Base-by-base conservation (phyloP, 1,284 basidiomycete genomes). In the Trichosporon coremiiforme region DNA sequence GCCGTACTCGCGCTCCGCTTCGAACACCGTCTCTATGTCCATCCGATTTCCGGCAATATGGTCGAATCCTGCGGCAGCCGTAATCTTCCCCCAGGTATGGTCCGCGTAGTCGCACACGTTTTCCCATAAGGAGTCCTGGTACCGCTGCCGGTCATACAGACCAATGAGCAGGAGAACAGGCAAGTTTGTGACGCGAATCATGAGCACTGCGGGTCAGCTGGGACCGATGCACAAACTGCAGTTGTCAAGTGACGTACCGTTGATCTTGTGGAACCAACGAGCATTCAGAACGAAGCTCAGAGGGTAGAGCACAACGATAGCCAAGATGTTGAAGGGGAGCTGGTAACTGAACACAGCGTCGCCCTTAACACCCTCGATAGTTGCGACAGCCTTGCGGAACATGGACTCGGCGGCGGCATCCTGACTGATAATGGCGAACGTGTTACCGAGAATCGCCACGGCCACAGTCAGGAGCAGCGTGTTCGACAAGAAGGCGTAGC, bases 371-470 rank as follows among this genome's bases (percentile, higher is more conserved):
- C 93, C 94, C 86, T 95, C 94, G 41, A 96, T 89, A 0, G 93
- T 95, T 10, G 89, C 90, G 0, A 95, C 94, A 0, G 94, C 94
- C 79, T 90, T 90, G 66, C 95, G 87, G 81, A 95, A 97, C 92
- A 96, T 94, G 4, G 91, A 92, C 91, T 97, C 95, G 5, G 94
- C 93, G 10, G 89, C 89, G 20, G 95, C 95, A 83, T 97, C 95
- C 75, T 93, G 90, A 73, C 90, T 95, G 77, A 97, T 94, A 20
- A 88, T 92, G 0, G 93, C 89, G 80, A 97, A 98, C 0, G 95
- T 98, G 80, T 97, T 92, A 8, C 93, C 94, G 25, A 98, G 86
- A 64, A 97, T 95, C 6, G 85, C 94, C 90, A 85, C 75, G 63
- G 80, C 75, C 63, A 85, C 78, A 35, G 76, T 82, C 65, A 83